A percentile compares a stretch with the other conserved stretches of the same genome.
Conservation (phyloP, 331 rosid species). For the Acacia pycnantha region DNA sequence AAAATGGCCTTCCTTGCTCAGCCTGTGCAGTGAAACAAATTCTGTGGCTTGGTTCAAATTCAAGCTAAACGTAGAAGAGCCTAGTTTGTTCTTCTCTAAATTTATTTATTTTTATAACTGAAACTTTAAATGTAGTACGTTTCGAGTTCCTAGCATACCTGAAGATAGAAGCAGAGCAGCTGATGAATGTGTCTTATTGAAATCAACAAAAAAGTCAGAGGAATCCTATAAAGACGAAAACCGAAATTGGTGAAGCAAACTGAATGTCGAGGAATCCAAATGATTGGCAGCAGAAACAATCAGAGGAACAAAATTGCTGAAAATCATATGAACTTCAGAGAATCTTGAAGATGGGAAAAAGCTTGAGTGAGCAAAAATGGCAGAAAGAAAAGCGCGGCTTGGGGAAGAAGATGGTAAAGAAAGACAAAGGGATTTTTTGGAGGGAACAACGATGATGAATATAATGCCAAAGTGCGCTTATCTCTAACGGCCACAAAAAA, state of each 20-base stretch:
- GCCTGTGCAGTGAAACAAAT: slow-evolving; percentile 15
- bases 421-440: slow-evolving; percentile 36
- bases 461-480: slow-evolving; percentile 82
- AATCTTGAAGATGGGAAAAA: slow-evolving; percentile 22
- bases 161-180: slow-evolving; percentile 25
- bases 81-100: not conserved
- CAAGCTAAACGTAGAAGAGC: slow-evolving; percentile 17
- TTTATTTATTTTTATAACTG: not conserved
- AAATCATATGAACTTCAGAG: slow-evolving; percentile 22
- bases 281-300: slow-evolving; percentile 48
- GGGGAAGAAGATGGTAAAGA: slow-evolving; percentile 31
- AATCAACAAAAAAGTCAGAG: slow-evolving; percentile 15
- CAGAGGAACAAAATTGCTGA: slow-evolving; percentile 26
- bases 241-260: slow-evolving; percentile 33
- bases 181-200: slow-evolving; percentile 24
- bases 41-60: slow-evolving; percentile 33
- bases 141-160: slow-evolving; percentile 29
- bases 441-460: slow-evolving; percentile 68
- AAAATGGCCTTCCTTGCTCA: not conserved
- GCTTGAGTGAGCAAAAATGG: slow-evolving; percentile 22
- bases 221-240: not conserved
- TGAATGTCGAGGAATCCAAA: slow-evolving; percentile 26
- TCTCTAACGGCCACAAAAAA: slow-evolving; percentile 80
- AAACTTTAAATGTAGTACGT: slow-evolving; percentile 1
- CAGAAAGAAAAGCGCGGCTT: slow-evolving; percentile 37